phyloP scores from a whole-genome alignment of 2,329 filamentous ascomycete species.

The Penicillium crustosum region DNA sequence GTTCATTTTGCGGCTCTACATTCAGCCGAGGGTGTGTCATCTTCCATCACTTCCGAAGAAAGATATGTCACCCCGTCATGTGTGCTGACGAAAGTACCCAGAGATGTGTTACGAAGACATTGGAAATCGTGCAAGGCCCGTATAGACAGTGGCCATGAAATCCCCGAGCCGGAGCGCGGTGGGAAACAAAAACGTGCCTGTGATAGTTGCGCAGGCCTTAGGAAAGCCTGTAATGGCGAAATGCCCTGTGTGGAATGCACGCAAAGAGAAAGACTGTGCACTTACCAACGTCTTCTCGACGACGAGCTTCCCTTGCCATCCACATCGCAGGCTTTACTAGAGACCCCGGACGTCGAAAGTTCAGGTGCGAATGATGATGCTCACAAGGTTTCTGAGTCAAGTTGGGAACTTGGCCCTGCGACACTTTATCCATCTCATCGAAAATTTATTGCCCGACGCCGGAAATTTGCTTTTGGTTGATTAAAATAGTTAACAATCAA shows the following conservation, averaged over 20 bases:
- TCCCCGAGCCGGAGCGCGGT: conserved; percentile 25
- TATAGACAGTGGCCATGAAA: conserved; percentile 17
- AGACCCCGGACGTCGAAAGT: neutral
- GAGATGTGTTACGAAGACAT: conserved; percentile 30
- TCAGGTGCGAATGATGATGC: neutral
- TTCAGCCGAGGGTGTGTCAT: conserved; percentile 30
- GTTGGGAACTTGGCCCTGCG: conserved; percentile 6
- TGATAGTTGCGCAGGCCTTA: conserved; percentile 30
- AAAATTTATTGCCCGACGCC: neutral
- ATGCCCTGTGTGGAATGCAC: conserved; percentile 26
- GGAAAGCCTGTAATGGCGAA: conserved; percentile 29
- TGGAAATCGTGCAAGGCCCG: conserved; percentile 32
- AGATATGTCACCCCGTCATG: neutral
- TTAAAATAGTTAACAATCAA: neutral
- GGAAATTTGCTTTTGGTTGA: neutral
- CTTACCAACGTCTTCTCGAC: conserved; percentile 23
- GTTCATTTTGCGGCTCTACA: conserved; percentile 27
- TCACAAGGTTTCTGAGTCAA: neutral
- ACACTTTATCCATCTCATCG: neutral
- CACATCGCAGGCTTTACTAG: neutral
- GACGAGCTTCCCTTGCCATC: neutral
- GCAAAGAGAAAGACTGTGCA: conserved; percentile 22
- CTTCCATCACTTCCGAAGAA: neutral
- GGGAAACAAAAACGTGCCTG: conserved; percentile 33
- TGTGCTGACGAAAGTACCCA: conserved; percentile 2